phyloP scores from a whole-genome alignment of 352 stramenopile species.

The Vaucheria bursata region DNA sequence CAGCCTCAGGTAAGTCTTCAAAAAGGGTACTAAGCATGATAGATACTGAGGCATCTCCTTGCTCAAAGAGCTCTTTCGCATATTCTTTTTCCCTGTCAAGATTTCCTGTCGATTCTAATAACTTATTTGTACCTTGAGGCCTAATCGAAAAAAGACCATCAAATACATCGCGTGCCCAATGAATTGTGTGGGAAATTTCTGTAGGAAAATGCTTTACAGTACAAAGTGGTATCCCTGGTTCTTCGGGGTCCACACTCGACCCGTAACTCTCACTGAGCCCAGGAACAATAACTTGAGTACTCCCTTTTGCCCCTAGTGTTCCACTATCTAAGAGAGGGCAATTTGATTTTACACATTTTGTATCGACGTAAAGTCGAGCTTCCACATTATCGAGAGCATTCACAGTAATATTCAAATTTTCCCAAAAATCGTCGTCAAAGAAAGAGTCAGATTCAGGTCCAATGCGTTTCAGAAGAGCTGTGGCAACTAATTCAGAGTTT shows the following conservation, averaged over 20 bases:
- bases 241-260: constrained; percentile 85
- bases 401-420: constrained; percentile 77
- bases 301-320: constrained; percentile 94
- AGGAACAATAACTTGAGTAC: constrained; percentile 70
- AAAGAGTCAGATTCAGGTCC: constrained; percentile 84
- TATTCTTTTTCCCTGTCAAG: background rate
- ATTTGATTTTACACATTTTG: constrained; percentile 85
- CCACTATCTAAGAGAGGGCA: constrained; percentile 92
- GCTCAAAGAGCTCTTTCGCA: background rate
- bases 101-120: background rate
- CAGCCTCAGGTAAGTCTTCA: too few species aligned
- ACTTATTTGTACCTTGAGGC: background rate
- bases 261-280: constrained; percentile 83
- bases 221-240: constrained; percentile 89
- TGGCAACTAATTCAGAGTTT: constrained; percentile 76
- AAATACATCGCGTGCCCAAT: constrained; percentile 80
- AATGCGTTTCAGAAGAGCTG: constrained; percentile 51
- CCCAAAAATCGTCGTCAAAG: constrained; percentile 97
- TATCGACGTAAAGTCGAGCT: constrained; percentile 93
- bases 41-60: background rate
- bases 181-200: constrained; percentile 81
- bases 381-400: constrained; percentile 98
- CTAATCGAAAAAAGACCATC: constrained; percentile 26
- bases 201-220: constrained; percentile 92
- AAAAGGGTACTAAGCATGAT: too few species aligned